A percentile compares a stretch with the other conserved stretches of the same genome.
phyloP scores from a whole-genome alignment of 202 grass and related monocot genomes.

The Carex sylvatica region DNA sequence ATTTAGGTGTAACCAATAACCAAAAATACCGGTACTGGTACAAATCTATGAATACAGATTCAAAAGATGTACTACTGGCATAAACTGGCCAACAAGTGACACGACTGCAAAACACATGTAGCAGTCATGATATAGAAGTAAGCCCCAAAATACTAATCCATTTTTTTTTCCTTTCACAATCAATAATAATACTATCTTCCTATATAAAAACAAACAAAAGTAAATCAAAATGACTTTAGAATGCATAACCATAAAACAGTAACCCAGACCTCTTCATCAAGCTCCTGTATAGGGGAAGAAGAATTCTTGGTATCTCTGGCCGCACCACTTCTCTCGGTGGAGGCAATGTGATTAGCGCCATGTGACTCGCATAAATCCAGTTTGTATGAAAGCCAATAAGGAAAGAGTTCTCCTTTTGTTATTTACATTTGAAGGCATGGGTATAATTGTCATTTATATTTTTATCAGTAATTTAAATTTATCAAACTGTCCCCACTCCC shows the following conservation, averaged over 20 bases:
- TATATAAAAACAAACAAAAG: not conserved
- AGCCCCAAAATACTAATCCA: not conserved
- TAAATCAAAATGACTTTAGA: not conserved
- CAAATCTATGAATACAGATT: not conserved
- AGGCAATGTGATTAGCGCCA: too few species aligned
- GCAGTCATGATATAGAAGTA: not conserved
- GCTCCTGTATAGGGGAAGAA: slow-evolving; percentile 33
- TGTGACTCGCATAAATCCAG: too few species aligned
- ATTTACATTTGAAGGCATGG: too few species aligned
- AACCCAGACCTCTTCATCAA: slow-evolving; percentile 91
- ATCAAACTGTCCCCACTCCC: too few species aligned
- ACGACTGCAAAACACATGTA: not conserved
- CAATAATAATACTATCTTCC: not conserved
- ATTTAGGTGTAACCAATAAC: not conserved
- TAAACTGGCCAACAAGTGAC: not conserved
- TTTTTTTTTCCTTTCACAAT: not conserved
- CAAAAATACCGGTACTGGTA: not conserved
- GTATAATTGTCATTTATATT: too few species aligned
- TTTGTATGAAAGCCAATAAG: too few species aligned
- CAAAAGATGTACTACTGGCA: not conserved
- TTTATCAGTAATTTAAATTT: too few species aligned
- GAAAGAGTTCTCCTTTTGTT: too few species aligned
- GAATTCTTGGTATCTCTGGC: slow-evolving; percentile 63
- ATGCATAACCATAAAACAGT: slow-evolving; percentile 85
- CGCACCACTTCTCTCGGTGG: too few species aligned